Base-by-base conservation (phyloP, 495 filamentous ascomycete genomes). In the Symbiotaphrina buchneri region DNA sequence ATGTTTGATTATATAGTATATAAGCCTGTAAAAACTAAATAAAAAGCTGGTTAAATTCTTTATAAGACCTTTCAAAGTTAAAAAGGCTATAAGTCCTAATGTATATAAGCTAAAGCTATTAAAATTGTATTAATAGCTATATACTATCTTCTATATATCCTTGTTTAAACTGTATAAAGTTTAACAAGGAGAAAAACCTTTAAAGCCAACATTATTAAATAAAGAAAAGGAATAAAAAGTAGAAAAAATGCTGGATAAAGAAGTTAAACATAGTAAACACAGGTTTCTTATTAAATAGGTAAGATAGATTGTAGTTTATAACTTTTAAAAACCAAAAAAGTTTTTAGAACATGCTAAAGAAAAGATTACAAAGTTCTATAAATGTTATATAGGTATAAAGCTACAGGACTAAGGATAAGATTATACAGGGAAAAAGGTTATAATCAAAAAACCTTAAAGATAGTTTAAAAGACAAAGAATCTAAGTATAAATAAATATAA, bases 31-130 rank as follows among this genome's bases (percentile, higher is more conserved):
- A n/a, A 33, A 21, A 33, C 31, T 21, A 5, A 4, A 4, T 5
- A 33, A 33, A 21, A 33, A 33, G 31, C 31, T 33, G 16, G 21
- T 20, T 25, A 6, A 33, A 14, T 4, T 11, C 14, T 28, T 4
- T n/a, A 10, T 30, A n/a, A 13, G 31, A 13, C 31, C 31, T 23
- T 33, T 13, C 4, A 11, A 16, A 18, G 18, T 13, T 16, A 18
- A 18, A 13, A 13, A 16, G 4, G 6, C 29, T 4, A 19, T 16
- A 3, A 4, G 4, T 3, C 4, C n/a, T n/a, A 24, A 18, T 31
- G 29, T n/a, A 16, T 18, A 31, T 20, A 16, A 6, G 14, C 6
- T 16, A 13, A 31, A 13, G 13, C 29, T 31, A 31, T 4, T 20
- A 7, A 30, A 8, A 30, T 7, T 16, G 16, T 30, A 14, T 8